phyloP scores from a whole-genome alignment of 495 filamentous ascomycete species.

The Aspergillus nidulans region DNA sequence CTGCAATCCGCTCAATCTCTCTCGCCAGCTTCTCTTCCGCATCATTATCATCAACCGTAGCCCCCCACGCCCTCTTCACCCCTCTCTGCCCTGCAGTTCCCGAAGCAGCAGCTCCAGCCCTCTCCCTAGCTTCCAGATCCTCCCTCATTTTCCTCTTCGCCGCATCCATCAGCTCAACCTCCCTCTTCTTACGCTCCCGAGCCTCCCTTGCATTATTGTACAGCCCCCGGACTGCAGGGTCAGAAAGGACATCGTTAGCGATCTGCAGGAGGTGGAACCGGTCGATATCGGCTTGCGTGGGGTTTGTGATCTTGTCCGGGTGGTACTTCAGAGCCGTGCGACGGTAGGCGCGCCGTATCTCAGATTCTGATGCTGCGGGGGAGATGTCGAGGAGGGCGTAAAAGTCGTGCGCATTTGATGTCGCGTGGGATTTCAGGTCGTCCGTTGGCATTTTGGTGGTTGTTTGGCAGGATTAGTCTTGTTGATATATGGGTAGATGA shows the following conservation, averaged over 20 bases:
- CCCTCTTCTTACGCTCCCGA: conserved; percentile 54
- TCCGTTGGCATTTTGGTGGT: conserved; percentile 39
- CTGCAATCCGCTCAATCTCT: conserved; percentile 59
- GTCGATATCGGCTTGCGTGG: conserved; percentile 54
- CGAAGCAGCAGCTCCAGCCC: conserved; percentile 32
- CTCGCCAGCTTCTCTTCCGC: conserved; percentile 54
- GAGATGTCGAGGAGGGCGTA: conserved; percentile 75
- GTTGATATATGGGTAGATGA: background rate
- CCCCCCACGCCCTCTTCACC: conserved; percentile 44
- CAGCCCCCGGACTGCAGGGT: conserved; percentile 53
- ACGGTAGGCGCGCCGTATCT: conserved; percentile 84
- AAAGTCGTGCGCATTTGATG: conserved; percentile 63
- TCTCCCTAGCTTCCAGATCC: conserved; percentile 64
- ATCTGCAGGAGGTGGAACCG: conserved; percentile 72
- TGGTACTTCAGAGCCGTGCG: conserved; percentile 86
- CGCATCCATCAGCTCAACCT: conserved; percentile 62
- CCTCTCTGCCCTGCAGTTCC: conserved; percentile 27
- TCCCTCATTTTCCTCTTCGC: conserved; percentile 69
- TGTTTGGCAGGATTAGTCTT: background rate
- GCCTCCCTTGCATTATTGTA: conserved; percentile 70
- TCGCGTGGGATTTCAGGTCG: conserved; percentile 52
- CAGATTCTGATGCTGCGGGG: conserved; percentile 57
- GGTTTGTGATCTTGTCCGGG: conserved; percentile 71
- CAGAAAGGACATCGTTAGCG: conserved; percentile 67
- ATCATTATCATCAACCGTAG: conserved; percentile 37